Conservation (phyloP, 371 early-diverging fungal genomes). For the Apophysomyces elegans region DNA sequence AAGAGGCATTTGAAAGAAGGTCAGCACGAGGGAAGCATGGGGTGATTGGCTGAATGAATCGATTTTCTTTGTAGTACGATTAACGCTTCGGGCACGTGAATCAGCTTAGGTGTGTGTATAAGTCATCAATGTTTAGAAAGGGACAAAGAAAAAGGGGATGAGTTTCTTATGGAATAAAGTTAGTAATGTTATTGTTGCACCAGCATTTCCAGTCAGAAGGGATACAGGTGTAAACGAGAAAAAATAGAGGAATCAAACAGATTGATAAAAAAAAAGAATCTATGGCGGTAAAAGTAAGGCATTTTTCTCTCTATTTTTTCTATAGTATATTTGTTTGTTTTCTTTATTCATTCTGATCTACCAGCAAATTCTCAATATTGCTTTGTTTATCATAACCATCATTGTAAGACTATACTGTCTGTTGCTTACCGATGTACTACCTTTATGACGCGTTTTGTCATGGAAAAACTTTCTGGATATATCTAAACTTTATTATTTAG, state of each 20-base stretch:
- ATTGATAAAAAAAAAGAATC: not conserved
- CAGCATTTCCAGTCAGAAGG: not conserved
- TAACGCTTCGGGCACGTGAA: not conserved
- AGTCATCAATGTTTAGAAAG: not conserved
- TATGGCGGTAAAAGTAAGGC: too few species aligned
- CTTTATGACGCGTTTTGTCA: too few species aligned
- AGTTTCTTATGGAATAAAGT: not conserved
- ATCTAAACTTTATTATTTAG: too few species aligned
- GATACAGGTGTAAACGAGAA: not conserved
- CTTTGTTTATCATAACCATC: too few species aligned
- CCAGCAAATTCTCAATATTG: too few species aligned
- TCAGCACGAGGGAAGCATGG: conserved; percentile 2
- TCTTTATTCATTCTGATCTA: too few species aligned
- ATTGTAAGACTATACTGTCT: too few species aligned
- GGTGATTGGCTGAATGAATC: not conserved
- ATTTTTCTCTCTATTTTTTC: too few species aligned
- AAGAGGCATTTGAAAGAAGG: not conserved
- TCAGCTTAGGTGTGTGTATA: not conserved
- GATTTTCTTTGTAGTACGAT: not conserved
- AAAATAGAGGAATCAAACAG: not conserved
- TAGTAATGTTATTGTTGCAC: not conserved
- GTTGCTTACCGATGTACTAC: too few species aligned
- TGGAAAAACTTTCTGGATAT: too few species aligned
- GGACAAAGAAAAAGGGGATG: conserved; percentile 2
- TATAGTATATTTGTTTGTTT: too few species aligned